A percentile compares a stretch with the other conserved stretches of the same genome.
phyloP scores from a whole-genome alignment of 768 basidiomycete species.

The Auriculariales sp. region DNA sequence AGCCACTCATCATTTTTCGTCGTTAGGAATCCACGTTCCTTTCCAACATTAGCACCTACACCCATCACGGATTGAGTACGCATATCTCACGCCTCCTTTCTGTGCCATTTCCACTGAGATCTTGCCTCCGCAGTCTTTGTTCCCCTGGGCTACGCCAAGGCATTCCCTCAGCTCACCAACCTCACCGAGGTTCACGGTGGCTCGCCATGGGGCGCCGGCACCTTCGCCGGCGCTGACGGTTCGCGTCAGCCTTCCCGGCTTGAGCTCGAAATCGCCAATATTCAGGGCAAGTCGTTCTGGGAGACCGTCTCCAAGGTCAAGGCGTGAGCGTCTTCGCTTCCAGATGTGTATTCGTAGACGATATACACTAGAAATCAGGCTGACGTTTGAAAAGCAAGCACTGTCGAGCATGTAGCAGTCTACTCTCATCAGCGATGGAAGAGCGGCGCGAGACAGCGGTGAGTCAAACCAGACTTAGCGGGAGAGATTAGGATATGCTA shows the following conservation, averaged over 20 bases:
- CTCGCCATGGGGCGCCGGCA: conserved; percentile 71
- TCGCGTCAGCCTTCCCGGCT: conserved; percentile 31
- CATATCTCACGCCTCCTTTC: too few species aligned
- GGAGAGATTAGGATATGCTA: too few species aligned
- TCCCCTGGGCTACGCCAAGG: conserved; percentile 52
- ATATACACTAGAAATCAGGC: too few species aligned
- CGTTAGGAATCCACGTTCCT: conserved; percentile 1
- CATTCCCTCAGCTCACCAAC: conserved; percentile 27
- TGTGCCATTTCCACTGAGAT: too few species aligned
- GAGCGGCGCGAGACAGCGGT: too few species aligned
- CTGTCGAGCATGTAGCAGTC: too few species aligned
- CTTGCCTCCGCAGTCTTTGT: too few species aligned
- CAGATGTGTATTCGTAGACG: too few species aligned
- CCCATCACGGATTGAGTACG: conserved; percentile 64
- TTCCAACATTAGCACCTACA: conserved; percentile 30
- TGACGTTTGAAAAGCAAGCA: too few species aligned
- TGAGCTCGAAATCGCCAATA: conserved; percentile 35
- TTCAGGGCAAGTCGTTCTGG: conserved; percentile 43
- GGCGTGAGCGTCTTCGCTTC: not conserved
- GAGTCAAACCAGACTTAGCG: too few species aligned
- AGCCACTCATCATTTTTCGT: conserved; percentile 15
- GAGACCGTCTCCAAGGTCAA: conserved; percentile 15
- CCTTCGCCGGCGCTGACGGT: conserved; percentile 33
- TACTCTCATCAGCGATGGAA: too few species aligned
- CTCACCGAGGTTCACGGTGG: conserved; percentile 42